Percentiles rank a stretch among this genome's conserved stretches.
Conservation (phyloP, 768 basidiomycete species). For the Lactarius indigo region DNA sequence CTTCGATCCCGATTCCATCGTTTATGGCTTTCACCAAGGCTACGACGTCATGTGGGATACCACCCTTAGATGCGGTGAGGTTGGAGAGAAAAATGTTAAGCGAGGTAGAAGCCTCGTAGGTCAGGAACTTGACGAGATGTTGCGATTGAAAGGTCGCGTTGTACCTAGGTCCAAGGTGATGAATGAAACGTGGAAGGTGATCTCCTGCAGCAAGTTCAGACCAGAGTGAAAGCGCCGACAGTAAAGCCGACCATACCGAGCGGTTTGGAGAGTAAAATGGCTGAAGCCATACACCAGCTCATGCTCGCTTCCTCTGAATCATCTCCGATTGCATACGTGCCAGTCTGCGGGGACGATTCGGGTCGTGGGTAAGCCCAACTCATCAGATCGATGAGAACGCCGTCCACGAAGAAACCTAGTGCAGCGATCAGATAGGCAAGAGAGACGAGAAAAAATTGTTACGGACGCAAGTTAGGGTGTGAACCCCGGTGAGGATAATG, state of each 20-base stretch:
- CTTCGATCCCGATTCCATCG: conserved; percentile 44
- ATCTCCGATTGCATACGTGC: conserved; percentile 57
- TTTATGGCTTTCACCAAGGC: conserved; percentile 50
- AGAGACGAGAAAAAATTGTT: conserved; percentile 12
- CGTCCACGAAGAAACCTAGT: conserved; percentile 75
- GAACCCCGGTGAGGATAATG: conserved; percentile 56
- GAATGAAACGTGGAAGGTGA: conserved; percentile 68
- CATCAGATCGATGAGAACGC: conserved; percentile 57
- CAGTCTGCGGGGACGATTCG: conserved; percentile 36
- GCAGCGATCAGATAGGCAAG: conserved; percentile 2
- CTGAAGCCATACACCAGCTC: conserved; percentile 69
- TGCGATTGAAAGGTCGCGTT: conserved; percentile 72
- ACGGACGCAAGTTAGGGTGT: conserved; percentile 63
- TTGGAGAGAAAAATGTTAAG: conserved; percentile 72
- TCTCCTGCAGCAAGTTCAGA: conserved; percentile 44
- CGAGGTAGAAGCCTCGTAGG: conserved; percentile 81
- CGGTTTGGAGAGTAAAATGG: conserved; percentile 56
- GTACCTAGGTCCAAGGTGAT: conserved; percentile 81
- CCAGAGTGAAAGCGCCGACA: background rate
- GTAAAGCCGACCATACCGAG: conserved; percentile 42
- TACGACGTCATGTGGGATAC: conserved; percentile 31
- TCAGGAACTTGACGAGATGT: conserved; percentile 67
- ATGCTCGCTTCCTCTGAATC: conserved; percentile 39
- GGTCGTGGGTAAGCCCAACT: conserved; percentile 62
- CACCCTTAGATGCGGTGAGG: conserved; percentile 37